Evolutionary conservation across 345 rosid species (phyloP).

Genomic region (Salix exigua): DNA sequence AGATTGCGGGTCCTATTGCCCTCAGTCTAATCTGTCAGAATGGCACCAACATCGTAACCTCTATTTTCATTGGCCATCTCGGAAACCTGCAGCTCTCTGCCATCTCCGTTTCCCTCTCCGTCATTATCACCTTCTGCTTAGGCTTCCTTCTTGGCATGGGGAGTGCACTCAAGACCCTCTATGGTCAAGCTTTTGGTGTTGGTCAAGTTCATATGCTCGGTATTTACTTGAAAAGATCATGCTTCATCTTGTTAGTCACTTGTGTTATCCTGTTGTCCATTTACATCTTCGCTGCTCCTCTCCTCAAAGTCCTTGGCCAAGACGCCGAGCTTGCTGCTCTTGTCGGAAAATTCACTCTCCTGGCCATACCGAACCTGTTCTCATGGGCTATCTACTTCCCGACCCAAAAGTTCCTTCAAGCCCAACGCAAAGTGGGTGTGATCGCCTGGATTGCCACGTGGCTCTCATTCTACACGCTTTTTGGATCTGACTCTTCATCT

Average conservation of each 20-base stretch:
- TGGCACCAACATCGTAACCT: not conserved
- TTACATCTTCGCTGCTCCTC: conserved; percentile 61
- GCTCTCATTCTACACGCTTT: conserved; percentile 39
- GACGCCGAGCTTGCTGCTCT: conserved; percentile 44
- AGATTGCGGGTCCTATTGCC: not conserved
- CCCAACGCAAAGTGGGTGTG: conserved; percentile 61
- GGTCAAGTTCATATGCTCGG: conserved; percentile 76
- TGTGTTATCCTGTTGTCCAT: conserved; percentile 51
- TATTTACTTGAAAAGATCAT: conserved; percentile 76
- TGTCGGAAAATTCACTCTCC: conserved; percentile 55
- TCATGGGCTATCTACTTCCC: conserved; percentile 53
- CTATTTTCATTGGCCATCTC: not conserved
- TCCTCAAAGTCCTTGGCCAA: conserved; percentile 58
- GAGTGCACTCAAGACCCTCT: conserved; percentile 84
- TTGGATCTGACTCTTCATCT: conserved; percentile 47
- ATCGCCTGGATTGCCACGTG: conserved; percentile 53
- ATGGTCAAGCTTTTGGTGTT: conserved; percentile 90
- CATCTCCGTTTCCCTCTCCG: not conserved
- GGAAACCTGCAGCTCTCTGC: not conserved
- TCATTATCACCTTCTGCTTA: not conserved
- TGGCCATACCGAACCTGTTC: conserved; percentile 17
- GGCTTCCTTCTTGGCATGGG: conserved; percentile 70
- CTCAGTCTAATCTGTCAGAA: not conserved
- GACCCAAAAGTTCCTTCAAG: conserved; percentile 66
- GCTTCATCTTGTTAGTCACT: conserved; percentile 47